These are phyloP conservation scores for Gastrodia elata DNA, from an alignment of 106 monocot species.

Conservation along the genomic window DNA sequence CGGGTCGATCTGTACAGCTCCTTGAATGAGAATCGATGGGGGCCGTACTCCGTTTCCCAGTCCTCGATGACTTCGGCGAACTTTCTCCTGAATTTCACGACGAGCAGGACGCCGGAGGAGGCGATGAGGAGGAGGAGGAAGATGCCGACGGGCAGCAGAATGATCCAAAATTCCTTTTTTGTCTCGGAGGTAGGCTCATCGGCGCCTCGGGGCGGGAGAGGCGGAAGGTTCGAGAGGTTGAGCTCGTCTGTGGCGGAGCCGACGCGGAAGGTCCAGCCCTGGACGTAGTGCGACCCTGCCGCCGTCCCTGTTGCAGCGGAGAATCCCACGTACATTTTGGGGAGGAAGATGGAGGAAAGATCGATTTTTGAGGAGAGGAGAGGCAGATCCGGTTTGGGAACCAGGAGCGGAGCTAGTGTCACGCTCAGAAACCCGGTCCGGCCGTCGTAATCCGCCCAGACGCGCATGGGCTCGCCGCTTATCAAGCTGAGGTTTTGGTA, in stretches of 20 bases:
- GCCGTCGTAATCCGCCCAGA: constrained; percentile 13
- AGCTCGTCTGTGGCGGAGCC: constrained; percentile 2
- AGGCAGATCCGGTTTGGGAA: not conserved
- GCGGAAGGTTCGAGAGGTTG: not conserved
- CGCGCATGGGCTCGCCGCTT: constrained; percentile 9
- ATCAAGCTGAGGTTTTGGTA: constrained; percentile 15
- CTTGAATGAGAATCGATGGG: constrained; percentile 17
- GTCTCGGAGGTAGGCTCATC: not conserved
- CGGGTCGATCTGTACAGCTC: constrained; percentile 18
- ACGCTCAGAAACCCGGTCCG: not conserved
- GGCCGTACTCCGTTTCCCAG: constrained; percentile 22
- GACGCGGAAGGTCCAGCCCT: constrained; percentile 14
- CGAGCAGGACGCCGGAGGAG: not conserved
- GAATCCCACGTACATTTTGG: constrained; percentile 12
- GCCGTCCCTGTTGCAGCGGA: constrained; percentile 1
- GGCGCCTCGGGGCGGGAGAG: not conserved
- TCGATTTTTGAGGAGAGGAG: constrained; percentile 12
- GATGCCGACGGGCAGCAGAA: not conserved
- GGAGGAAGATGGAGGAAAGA: constrained; percentile 7
- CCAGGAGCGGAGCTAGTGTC: not conserved
- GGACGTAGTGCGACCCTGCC: constrained; percentile 4
- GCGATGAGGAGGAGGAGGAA: not conserved
- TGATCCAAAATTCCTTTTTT: not conserved
- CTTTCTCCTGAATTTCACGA: constrained; percentile 3
- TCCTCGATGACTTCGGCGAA: constrained; percentile 17